Conservation (phyloP, 495 filamentous ascomycete genomes). For the Lasiosphaeria ovina region DNA sequence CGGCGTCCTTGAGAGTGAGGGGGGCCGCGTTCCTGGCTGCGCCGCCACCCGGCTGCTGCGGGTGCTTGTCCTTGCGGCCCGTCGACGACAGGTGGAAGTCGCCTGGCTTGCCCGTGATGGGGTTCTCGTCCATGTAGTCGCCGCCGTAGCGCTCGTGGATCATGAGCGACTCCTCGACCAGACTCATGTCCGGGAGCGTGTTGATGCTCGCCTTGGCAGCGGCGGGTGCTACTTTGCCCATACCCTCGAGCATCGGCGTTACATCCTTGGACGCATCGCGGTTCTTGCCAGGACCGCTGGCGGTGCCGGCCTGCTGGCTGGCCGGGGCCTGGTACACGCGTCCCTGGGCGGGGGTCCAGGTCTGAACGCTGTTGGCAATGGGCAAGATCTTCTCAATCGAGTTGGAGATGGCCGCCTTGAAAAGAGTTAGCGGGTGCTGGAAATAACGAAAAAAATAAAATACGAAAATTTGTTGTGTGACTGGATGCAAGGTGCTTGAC, state of each 20-base stretch:
- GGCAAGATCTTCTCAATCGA: constrained; percentile 66
- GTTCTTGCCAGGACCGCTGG: constrained; percentile 32
- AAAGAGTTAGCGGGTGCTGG: no score
- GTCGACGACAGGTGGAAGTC: constrained; percentile 74
- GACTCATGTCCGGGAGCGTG: constrained; percentile 45
- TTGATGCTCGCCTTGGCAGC: constrained; percentile 32
- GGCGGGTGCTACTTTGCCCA: constrained; percentile 25
- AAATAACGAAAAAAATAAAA: constrained; percentile 13
- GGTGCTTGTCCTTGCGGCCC: constrained; percentile 43
- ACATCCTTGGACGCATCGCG: constrained; percentile 50
- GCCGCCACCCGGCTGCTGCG: constrained; percentile 3
- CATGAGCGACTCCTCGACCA: constrained; percentile 65
- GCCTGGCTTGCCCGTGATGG: constrained; percentile 80
- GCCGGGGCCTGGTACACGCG: constrained; percentile 63
- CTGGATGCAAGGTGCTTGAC: no score
- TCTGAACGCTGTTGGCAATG: constrained; percentile 55
- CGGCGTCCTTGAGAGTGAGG: constrained; percentile 8
- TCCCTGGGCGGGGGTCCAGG: constrained; percentile 70
- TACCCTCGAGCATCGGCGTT: constrained; percentile 52
- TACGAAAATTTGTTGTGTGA: constrained; percentile 7
- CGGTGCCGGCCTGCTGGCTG: constrained; percentile 16
- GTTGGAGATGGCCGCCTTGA: constrained; percentile 55
- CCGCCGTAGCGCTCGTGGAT: constrained; percentile 63
- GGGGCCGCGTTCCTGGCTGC: constrained; percentile 9
- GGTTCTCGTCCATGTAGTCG: constrained; percentile 91